These are phyloP conservation scores for Prunus persica DNA, from an alignment of 306 rosid species.

Conservation along the genomic window Prunus_persica_NCBIv2 NC_034009.1:36151001-36151500, in stretches of 20 bases:
- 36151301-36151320: slow-evolving; percentile 85
- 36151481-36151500: slow-evolving; percentile 56
- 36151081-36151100: slow-evolving; percentile 19
- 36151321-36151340: slow-evolving; percentile 81
- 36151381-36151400: neutral
- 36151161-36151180: slow-evolving; percentile 21
- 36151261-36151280: slow-evolving; percentile 46
- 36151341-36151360: slow-evolving; percentile 88
- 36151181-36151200: neutral
- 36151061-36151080: slow-evolving; percentile 11
- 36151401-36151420: neutral
- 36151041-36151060: slow-evolving; percentile 13
- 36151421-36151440: neutral
- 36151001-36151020: slow-evolving; percentile 32
- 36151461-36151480: slow-evolving; percentile 77
- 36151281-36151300: slow-evolving; percentile 89
- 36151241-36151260: slow-evolving; percentile 18
- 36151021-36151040: slow-evolving; percentile 12
- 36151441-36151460: slow-evolving; percentile 40
- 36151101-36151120: slow-evolving; percentile 7
- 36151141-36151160: slow-evolving; percentile 22
- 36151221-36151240: slow-evolving; percentile 13
- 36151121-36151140: slow-evolving; percentile 22
- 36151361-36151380: slow-evolving; percentile 17
- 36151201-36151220: slow-evolving; percentile 6